phyloP scores from a whole-genome alignment of 2,329 filamentous ascomycete species.

The Pezicula rhizophila region DNA sequence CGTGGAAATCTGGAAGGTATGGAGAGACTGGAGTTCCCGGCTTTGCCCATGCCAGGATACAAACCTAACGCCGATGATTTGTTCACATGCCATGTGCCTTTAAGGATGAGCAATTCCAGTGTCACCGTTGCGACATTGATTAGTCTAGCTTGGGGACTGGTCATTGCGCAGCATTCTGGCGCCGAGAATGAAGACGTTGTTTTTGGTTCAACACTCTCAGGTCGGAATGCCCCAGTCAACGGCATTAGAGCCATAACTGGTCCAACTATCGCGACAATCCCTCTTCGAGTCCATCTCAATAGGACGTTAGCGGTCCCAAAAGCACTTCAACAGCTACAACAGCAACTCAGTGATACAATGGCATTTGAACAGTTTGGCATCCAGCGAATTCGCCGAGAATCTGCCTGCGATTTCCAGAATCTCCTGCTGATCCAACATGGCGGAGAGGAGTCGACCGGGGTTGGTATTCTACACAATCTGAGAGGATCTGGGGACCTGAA shows the following conservation, averaged over 20 bases:
- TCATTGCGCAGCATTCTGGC: too few species aligned
- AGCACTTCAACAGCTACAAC: constrained; percentile 40
- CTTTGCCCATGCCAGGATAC: too few species aligned
- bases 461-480: too few species aligned
- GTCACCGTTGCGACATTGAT: too few species aligned
- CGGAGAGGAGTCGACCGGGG: not conserved
- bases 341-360: constrained; percentile 39
- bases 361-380: constrained; percentile 42
- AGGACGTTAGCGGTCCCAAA: constrained; percentile 26
- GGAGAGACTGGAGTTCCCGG: too few species aligned
- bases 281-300: constrained; percentile 29
- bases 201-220: constrained; percentile 35
- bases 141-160: too few species aligned
- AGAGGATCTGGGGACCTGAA: too few species aligned
- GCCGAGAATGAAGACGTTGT: too few species aligned
- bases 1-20: too few species aligned
- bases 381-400: constrained; percentile 32
- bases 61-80: too few species aligned
- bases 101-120: too few species aligned
- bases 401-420: not conserved
- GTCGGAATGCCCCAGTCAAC: constrained; percentile 31
- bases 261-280: constrained; percentile 37
- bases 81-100: too few species aligned
- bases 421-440: not conserved
- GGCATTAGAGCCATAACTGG: constrained; percentile 36